Evolutionary conservation across 2,329 filamentous ascomycete species (phyloP), one percentile per base, ranked within the genome.

Genomic region (Nothophaeocryptopus gaeumannii): DNA sequence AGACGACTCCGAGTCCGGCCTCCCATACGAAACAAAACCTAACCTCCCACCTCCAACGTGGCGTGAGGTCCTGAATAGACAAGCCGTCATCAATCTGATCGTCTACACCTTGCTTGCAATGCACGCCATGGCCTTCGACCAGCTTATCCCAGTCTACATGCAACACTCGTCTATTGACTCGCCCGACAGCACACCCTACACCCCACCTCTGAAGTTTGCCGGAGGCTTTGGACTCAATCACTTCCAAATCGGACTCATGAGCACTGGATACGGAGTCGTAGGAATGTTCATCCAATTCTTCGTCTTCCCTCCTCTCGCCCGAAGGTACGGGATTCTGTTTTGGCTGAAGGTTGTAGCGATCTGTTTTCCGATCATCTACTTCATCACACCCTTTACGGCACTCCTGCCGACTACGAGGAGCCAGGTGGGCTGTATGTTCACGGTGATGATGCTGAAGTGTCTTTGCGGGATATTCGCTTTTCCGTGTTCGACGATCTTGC

Each of bases 221-320:
- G 86, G 88, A 38, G 89, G 46, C 0, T 93, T 93, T 65, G 89
- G 89, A 1, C 74, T 84, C 37, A 70, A 81, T 40, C 85, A 88
- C 1, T 80, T 83, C 51, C 78, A 81, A 41, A 96, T 97, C 57
- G 92, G 92, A 9, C 79, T 88, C 31, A 83, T 96, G 51, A 96
- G 95, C 68, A 93, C 88, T 1, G 63, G 88, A 4, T 95, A 92
- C 67, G 90, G 89, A 14, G 74, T 95, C 44, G 75, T 83, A 8
- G 89, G 88, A 58, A 89, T 91, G 63, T 59, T 93, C 13, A 80
- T 89, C 39, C 93, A 97, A 67, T 95, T 99, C 67, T 73, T 93
- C 43, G 64, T 95, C 47, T 96, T 96, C 67, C 90, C 92, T 0
- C 76, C 81, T 0, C 71, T 92, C 1, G 90, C 90, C 39, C 77